Evolutionary conservation across 768 basidiomycete genomes (phyloP).

Genomic region (Daedaleopsis nitida): DNA sequence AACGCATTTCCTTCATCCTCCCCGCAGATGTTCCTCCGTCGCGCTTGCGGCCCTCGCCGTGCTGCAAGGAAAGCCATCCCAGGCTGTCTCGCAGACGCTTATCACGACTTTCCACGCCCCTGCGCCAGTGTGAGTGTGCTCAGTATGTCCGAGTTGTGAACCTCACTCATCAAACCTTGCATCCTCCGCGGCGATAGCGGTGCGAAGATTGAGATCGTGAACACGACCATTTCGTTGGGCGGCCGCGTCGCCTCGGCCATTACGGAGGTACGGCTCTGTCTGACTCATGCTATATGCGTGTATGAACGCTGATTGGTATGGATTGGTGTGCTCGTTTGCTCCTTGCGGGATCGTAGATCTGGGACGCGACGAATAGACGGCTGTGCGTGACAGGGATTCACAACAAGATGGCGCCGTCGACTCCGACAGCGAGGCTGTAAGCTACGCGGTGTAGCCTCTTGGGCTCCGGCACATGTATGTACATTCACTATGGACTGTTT

Average conservation of each 20-base stretch:
- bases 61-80: slow-evolving; percentile 6
- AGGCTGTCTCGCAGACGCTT: slow-evolving; percentile 22
- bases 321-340: neutral
- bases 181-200: too few species aligned
- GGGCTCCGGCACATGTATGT: neutral
- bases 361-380: slow-evolving; percentile 21
- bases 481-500: too few species aligned
- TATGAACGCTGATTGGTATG: neutral
- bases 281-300: neutral
- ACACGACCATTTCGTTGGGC: slow-evolving; percentile 17
- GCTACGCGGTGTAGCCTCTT: neutral
- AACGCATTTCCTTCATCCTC: too few species aligned
- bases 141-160: too few species aligned
- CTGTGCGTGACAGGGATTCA: slow-evolving; percentile 20
- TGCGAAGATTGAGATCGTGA: slow-evolving; percentile 19
- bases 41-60: slow-evolving; percentile 15
- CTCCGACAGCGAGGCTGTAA: slow-evolving; percentile 4
- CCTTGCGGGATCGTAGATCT: slow-evolving; percentile 12
- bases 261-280: slow-evolving; percentile 15
- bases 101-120: slow-evolving; percentile 23
- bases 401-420: slow-evolving; percentile 23
- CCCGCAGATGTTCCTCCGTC: slow-evolving; percentile 19
- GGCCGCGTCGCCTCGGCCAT: slow-evolving; percentile 16
- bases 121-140: slow-evolving; percentile 7
- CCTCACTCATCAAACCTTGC: too few species aligned